Evolutionary conservation across 371 early-diverging fungal species (phyloP), one percentile per base, ranked within the genome.

Genomic region (Lichtheimia ramosa): DNA sequence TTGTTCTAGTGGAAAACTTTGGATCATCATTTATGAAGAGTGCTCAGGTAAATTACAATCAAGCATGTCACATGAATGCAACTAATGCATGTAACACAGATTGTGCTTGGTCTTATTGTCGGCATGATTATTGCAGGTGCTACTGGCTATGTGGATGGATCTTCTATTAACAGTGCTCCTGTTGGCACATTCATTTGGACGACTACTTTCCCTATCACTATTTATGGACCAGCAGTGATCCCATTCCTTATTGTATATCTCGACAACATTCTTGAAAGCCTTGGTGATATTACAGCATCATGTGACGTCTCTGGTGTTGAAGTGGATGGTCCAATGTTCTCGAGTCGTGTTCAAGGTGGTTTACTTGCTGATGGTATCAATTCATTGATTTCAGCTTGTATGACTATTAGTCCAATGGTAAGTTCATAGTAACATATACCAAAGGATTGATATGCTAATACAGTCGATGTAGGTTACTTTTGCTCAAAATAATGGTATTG

Each of bases 21-120:
- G 88, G 88, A 1, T 87, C 87, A 0, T 75, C 87, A 0, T 85
- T 85, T 52, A 83, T 87, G 86, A 81, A 81, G 68, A 87, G 83
- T 57, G 76, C 82, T 12, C 81, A 34, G 34, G 34, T 34, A 34
- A 10, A 82, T 28, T 42, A 20, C 23, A 25, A 51, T 10, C 13
- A 14, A 24, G 25, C 14, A 8, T 43, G 18, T 25, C n/a, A 3
- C 14, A 21, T 54, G 7, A 15, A 60, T 16, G 14, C 46, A 14
- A 48, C 6, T 46, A 34, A 34, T 34, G 34, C 34, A 34, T 34
- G 34, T 34, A 34, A 34, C 34, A 34, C 34, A 66, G 58, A 73
- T 87, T 27, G 79, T 87, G 6, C 68, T 87, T 54, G 88, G 85
- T 18, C 71, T 87, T 48, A 65, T 81, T 61, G 79, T 87, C 0